These are phyloP conservation scores for Xylaria scruposa DNA, from an alignment of 495 filamentous ascomycete genomes.

Conservation along the genomic window DNA sequence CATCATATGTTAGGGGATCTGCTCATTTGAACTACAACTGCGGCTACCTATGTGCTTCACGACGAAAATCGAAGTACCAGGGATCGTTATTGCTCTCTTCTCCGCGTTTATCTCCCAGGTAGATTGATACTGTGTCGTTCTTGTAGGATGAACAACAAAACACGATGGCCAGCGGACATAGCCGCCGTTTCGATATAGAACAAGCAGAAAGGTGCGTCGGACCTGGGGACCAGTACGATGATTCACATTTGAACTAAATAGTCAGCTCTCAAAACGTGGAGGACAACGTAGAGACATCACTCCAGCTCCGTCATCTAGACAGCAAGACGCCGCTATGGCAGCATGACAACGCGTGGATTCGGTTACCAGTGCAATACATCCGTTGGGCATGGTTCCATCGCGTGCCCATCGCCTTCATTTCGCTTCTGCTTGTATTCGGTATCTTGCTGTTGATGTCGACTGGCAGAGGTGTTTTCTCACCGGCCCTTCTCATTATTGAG, in stretches of 20 bases:
- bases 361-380: background rate
- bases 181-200: no score
- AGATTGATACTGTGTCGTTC: background rate
- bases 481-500: background rate
- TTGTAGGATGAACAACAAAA: background rate
- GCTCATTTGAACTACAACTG: background rate
- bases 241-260: background rate
- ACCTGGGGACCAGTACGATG: background rate
- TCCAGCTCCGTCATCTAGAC: background rate
- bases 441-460: background rate
- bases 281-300: constrained; percentile 2
- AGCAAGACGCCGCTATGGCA: constrained; percentile 13
- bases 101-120: background rate
- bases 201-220: background rate
- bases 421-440: background rate
- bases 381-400: background rate
- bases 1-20: no score
- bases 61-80: background rate
- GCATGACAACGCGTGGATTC: constrained; percentile 13
- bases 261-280: constrained; percentile 4
- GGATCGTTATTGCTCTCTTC: background rate
- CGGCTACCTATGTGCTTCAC: no score
- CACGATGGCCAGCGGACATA: background rate
- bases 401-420: background rate
- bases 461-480: background rate